A percentile compares a stretch with the other conserved stretches of the same genome.
Evolutionary conservation across 1,284 basidiomycete genomes (phyloP).

Genomic region (Heterobasidion occidentale): DNA sequence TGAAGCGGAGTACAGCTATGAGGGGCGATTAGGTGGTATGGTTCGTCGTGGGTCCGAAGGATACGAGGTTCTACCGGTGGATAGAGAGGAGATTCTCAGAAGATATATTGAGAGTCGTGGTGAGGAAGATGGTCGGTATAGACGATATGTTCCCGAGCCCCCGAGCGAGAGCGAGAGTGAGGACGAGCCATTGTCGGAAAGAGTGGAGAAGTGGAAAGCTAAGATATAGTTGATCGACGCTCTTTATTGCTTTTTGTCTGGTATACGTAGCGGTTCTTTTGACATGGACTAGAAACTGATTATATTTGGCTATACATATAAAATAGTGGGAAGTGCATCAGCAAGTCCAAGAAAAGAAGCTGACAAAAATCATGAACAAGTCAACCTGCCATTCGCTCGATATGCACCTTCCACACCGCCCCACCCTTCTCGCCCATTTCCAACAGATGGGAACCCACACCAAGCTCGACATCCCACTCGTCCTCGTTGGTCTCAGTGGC

Average conservation of each 20-base stretch:
- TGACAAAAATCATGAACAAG: neutral
- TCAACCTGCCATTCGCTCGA: slow-evolving; percentile 31
- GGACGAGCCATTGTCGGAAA: slow-evolving; percentile 20
- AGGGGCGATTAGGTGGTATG: slow-evolving; percentile 17
- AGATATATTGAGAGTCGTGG: slow-evolving; percentile 46
- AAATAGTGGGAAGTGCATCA: neutral
- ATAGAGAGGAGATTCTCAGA: slow-evolving; percentile 53
- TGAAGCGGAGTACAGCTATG: slow-evolving; percentile 14
- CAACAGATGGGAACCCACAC: slow-evolving; percentile 44
- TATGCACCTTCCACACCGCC: slow-evolving; percentile 57
- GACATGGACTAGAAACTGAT: neutral
- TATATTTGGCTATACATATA: neutral
- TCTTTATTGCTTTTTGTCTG: no score
- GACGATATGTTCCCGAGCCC: slow-evolving; percentile 52
- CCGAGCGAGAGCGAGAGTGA: slow-evolving; percentile 21
- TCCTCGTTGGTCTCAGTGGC: slow-evolving; percentile 22
- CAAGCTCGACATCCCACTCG: slow-evolving; percentile 50
- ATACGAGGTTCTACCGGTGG: slow-evolving; percentile 55
- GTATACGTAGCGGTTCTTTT: neutral
- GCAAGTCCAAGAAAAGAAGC: neutral
- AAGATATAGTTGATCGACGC: no score
- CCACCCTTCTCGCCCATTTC: slow-evolving; percentile 68
- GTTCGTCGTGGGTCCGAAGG: slow-evolving; percentile 74
- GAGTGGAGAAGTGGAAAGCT: slow-evolving; percentile 13
- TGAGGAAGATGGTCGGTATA: slow-evolving; percentile 48